Conservation (phyloP, 2,329 filamentous ascomycete species). For the Macrophomina tecta region DNA sequence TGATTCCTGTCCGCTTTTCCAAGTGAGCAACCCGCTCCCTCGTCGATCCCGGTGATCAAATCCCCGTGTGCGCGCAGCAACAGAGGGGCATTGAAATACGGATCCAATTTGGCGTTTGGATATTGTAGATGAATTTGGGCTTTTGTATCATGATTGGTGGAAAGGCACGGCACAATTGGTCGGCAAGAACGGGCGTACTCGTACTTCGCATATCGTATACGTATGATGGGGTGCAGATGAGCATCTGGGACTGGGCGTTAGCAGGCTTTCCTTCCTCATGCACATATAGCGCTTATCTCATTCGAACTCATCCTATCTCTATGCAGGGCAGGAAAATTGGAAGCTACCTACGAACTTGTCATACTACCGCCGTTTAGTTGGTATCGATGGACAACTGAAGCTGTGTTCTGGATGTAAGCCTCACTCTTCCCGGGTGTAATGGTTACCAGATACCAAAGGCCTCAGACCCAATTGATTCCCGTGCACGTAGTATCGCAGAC, state of each 20-base stretch:
- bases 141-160: background rate
- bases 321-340: too few relatives aligned
- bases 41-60: background rate
- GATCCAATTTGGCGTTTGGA: background rate
- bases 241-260: conserved; percentile 5
- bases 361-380: too few relatives aligned
- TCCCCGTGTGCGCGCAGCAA: background rate
- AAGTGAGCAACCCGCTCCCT: background rate
- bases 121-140: background rate
- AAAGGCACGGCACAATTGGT: background rate
- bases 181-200: background rate
- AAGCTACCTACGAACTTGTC: too few relatives aligned
- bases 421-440: too few relatives aligned
- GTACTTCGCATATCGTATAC: conserved; percentile 8
- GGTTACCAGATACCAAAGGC: too few relatives aligned
- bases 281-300: background rate
- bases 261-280: background rate
- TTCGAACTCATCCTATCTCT: background rate
- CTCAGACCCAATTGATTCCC: too few relatives aligned
- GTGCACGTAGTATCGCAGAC: too few relatives aligned
- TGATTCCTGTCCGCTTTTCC: background rate
- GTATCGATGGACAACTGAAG: too few relatives aligned
- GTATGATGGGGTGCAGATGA: background rate
- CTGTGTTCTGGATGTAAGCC: too few relatives aligned
- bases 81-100: background rate